Percentiles rank a stretch among this genome's conserved stretches.
These are phyloP conservation scores for Fusarium chaquense DNA, from an alignment of 2,329 filamentous ascomycete species.

Conservation along the genomic window DNA sequence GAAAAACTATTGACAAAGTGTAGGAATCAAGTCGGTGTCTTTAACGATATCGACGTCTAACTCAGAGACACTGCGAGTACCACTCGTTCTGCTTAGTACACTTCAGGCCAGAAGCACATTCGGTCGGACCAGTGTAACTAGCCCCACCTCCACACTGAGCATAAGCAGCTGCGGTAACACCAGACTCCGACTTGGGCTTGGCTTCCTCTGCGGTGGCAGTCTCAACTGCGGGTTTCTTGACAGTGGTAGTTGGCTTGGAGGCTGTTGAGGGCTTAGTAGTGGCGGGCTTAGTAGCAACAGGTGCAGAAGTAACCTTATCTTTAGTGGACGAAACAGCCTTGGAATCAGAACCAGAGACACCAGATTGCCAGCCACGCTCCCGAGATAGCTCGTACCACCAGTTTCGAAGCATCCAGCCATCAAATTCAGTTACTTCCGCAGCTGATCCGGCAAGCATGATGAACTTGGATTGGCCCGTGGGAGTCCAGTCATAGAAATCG, in stretches of 20 bases:
- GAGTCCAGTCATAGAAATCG: constrained; percentile 62
- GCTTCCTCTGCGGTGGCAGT: not conserved
- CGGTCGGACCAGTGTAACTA: constrained; percentile 41
- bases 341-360: not conserved
- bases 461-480: constrained; percentile 56
- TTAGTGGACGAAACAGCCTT: not conserved
- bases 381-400: constrained; percentile 58
- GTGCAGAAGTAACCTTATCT: not conserved
- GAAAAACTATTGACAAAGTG: no score
- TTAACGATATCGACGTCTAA: not conserved
- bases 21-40: no score
- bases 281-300: no score
- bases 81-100: constrained; percentile 43
- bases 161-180: constrained; percentile 11
- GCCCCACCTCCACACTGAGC: constrained; percentile 44
- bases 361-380: constrained; percentile 46
- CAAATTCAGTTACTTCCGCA: constrained; percentile 59
- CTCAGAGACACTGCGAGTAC: constrained; percentile 47
- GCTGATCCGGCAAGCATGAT: constrained; percentile 61
- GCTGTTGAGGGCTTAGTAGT: not conserved
- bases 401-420: constrained; percentile 62
- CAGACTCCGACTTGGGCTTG: not conserved
- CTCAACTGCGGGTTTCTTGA: not conserved
- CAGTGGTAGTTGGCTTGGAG: not conserved
- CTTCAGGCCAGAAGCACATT: constrained; percentile 40